These are phyloP conservation scores for Microdochium paspali DNA, from an alignment of 2,329 filamentous ascomycete species.

Conservation along the genomic window DNA sequence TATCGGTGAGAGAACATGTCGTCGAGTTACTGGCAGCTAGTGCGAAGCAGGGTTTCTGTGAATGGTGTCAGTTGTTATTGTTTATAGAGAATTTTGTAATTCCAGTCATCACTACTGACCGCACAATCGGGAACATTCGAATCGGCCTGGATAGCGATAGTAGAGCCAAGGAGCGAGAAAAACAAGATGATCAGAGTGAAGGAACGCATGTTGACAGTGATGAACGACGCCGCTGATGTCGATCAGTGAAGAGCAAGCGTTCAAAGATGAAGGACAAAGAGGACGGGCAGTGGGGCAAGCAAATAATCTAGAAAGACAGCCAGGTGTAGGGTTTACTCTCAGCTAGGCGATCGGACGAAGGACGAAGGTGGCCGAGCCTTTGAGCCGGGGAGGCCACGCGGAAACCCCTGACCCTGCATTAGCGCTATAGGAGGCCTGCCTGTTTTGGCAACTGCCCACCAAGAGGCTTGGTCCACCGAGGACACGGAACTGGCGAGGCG, in stretches of 20 bases:
- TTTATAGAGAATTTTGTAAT: neutral
- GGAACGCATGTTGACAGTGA: neutral
- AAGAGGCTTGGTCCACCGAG: neutral
- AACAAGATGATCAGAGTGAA: neutral
- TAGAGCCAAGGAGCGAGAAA: neutral
- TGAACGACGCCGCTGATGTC: neutral
- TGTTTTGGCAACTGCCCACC: neutral
- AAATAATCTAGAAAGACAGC: neutral
- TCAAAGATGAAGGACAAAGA: neutral
- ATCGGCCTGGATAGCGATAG: neutral
- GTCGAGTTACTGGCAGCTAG: constrained; percentile 4
- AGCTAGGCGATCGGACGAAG: neutral
- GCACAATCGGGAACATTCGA: neutral
- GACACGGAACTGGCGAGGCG: no score
- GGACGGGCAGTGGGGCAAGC: neutral
- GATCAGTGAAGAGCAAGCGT: neutral
- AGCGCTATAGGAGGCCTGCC: neutral
- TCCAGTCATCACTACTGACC: neutral
- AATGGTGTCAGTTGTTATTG: neutral
- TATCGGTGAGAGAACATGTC: constrained; percentile 4
- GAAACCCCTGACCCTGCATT: neutral
- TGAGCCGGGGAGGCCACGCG: neutral
- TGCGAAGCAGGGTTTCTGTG: constrained; percentile 5
- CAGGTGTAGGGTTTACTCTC: neutral
- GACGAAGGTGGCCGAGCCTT: neutral